phyloP scores from a whole-genome alignment of 2,329 filamentous ascomycete genomes.

The Emergomyces orientalis region DNA sequence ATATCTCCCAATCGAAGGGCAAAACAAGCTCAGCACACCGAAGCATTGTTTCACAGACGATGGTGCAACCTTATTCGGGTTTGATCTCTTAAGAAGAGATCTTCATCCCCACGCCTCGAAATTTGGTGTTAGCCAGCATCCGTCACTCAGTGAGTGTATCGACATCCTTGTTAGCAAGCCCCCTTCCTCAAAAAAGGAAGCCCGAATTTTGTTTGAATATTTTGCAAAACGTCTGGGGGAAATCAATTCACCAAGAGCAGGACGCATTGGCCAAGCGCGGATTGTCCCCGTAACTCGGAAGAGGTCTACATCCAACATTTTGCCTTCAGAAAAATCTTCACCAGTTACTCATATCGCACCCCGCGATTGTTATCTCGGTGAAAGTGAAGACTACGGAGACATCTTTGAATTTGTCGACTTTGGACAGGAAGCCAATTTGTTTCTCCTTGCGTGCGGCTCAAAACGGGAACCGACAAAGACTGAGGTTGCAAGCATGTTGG shows the following conservation, averaged over 20 bases:
- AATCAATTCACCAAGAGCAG: constrained; percentile 52
- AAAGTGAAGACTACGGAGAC: constrained; percentile 62
- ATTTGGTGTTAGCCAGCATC: constrained; percentile 77
- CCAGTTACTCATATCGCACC: constrained; percentile 54
- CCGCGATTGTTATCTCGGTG: constrained; percentile 69
- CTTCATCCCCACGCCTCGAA: constrained; percentile 73
- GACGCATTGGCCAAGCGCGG: constrained; percentile 52
- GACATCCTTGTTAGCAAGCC: constrained; percentile 62
- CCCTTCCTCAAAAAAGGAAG: constrained; percentile 57
- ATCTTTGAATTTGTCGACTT: constrained; percentile 98
- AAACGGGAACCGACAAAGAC: constrained; percentile 81
- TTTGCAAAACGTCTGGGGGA: constrained; percentile 70
- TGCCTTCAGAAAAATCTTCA: constrained; percentile 33
- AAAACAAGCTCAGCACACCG: constrained; percentile 57
- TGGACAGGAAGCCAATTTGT: constrained; percentile 74
- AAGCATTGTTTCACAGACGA: constrained; percentile 75
- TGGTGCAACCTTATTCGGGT: constrained; percentile 66
- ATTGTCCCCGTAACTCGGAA: constrained; percentile 60
- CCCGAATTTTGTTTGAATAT: constrained; percentile 69
- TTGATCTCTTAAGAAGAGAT: constrained; percentile 64
- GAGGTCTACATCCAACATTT: constrained; percentile 21
- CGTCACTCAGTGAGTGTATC: constrained; percentile 67
- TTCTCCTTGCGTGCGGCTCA: constrained; percentile 78
- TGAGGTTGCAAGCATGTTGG: constrained; percentile 77
- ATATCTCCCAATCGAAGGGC: constrained; percentile 64